Base-by-base conservation (phyloP, 495 filamentous ascomycete genomes). In the Choiromyces venosus region DNA sequence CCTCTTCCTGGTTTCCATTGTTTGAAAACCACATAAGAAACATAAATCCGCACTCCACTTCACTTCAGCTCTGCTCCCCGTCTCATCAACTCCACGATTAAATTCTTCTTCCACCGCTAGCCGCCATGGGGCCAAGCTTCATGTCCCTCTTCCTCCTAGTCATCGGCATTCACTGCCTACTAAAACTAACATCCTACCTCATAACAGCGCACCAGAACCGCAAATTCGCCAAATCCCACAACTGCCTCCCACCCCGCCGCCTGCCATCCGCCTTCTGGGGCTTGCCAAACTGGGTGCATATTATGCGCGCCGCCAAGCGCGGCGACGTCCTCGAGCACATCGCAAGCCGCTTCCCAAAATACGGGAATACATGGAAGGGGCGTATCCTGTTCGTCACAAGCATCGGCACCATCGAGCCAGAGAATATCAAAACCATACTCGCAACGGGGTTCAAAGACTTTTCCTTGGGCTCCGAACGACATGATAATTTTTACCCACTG, bases 381-480 rank as follows among this genome's bases (percentile, higher is more conserved):
- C 73, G 33, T 9, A 37, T 83, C 9, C n/a, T 78, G 5, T 71
- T 72, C 19, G 42, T 14, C 0, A 37, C 65, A 7, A 40, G 75
- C 4, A 75, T 87, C 21, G 76, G 82, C 6, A 91, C 89, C 2
- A 82, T 81, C 35, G 90, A 91, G 64, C 93, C 92, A 0, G 90
- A 94, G 78, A 97, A 96, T 82, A 86, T 98, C 82, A 88, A 91
- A 72, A 80, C 86, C 3, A 83, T 93, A 1, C 84, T 93, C 0
- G 85, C 87, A 2, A 85, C 85, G 8, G 84, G 88, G 8, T 88
- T 90, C 74, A 83, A 84, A 40, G 88, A 91, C 74, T 94, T 87
- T 81, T 83, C 84, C 18, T 78, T 93, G 1, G 88, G 87, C 1
- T 79, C 84, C 19, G 56, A 81, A 18, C 84, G 90, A 21, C 75